Evolutionary conservation across 1,284 basidiomycete species (phyloP), one percentile per base, ranked within the genome.

Genomic region (Heterobasidion occidentale): DNA sequence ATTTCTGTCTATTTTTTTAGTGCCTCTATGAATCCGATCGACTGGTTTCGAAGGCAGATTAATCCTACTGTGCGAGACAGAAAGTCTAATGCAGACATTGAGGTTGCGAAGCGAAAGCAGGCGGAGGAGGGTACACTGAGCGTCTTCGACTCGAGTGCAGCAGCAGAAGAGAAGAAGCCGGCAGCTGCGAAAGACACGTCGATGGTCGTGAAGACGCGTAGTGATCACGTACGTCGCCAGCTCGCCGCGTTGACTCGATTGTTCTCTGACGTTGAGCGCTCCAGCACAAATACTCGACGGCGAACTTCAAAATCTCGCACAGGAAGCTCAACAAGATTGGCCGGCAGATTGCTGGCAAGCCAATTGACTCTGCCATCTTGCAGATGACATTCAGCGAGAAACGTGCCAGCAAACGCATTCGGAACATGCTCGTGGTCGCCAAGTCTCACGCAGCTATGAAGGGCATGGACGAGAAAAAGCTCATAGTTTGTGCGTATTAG

Each of bases 321-420:
- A 83, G 94, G 57, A 98, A 98, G 72, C 77, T 98, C 54, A 94
- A 96, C 70, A 80, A 88, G 74, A 77, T 99, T 46, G 88, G 90
- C 7, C 78, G 84, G 55, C 92, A 98, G 70, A 92, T 98, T 62
- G 78, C 90, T 9, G 88, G 90, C 14, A 88, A 92, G 64, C 92
- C 94, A 12, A 86, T 96, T 58, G 94, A 98, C 72, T 86, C 90
- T 67, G 95, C 96, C 33, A 95, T 99, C 66, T 74, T 98, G 53
- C 96, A 99, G 68, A 96, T 98, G 90, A 84, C 91, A 68, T 97
- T 98, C 71, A 90, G 88, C 63, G 86, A 94, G 70, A 98, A 98
- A 74, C 81, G 93, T 14, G 92, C 90, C 9, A 88, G 91, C 57
- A 81, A 77, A 49, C 84, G 92, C 60, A 84, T 99, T 57, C 87